These are phyloP conservation scores for Omphalotus olearius DNA, from an alignment of 1,284 basidiomycete genomes.

Conservation along the genomic window DNA sequence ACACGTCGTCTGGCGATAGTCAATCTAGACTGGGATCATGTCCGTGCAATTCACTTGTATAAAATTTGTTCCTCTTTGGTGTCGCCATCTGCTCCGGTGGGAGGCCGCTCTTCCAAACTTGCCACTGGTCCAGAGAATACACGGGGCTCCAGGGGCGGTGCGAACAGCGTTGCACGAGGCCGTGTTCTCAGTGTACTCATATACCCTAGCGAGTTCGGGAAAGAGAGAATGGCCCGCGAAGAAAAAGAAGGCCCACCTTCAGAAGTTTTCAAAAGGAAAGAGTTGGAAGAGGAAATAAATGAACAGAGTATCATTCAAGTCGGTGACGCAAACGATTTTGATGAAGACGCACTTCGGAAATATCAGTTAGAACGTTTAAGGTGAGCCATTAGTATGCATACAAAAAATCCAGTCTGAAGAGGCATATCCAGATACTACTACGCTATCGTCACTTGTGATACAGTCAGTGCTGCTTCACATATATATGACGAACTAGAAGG, in stretches of 20 bases:
- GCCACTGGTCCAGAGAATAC: slow-evolving; percentile 11
- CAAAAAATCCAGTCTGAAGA: not conserved
- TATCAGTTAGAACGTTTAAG: slow-evolving; percentile 94
- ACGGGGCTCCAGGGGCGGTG: slow-evolving; percentile 11
- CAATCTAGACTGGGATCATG: slow-evolving; percentile 98
- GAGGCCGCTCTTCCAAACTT: slow-evolving; percentile 24
- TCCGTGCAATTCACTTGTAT: slow-evolving; percentile 87
- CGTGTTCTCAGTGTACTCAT: slow-evolving; percentile 75
- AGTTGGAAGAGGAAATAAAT: slow-evolving; percentile 50
- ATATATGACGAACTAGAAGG: slow-evolving; percentile 89
- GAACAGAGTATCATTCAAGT: slow-evolving; percentile 66
- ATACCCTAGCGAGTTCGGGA: slow-evolving; percentile 94
- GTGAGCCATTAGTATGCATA: slow-evolving; percentile 39
- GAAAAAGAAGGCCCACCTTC: slow-evolving; percentile 88
- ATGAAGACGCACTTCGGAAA: slow-evolving; percentile 85
- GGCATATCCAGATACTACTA: slow-evolving; percentile 80
- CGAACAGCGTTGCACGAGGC: slow-evolving; percentile 42
- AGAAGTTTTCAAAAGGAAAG: slow-evolving; percentile 71
- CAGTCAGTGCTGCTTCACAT: slow-evolving; percentile 73
- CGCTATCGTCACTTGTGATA: slow-evolving; percentile 90
- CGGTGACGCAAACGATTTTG: slow-evolving; percentile 68
- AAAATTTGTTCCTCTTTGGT: slow-evolving; percentile 92
- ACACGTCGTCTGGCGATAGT: slow-evolving; percentile 86
- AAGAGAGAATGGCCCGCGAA: slow-evolving; percentile 82
- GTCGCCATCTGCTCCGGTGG: slow-evolving; percentile 47